Evolutionary conservation across 2,329 filamentous ascomycete genomes (phyloP).

Genomic region (Trichoderma arundinaceum): DNA sequence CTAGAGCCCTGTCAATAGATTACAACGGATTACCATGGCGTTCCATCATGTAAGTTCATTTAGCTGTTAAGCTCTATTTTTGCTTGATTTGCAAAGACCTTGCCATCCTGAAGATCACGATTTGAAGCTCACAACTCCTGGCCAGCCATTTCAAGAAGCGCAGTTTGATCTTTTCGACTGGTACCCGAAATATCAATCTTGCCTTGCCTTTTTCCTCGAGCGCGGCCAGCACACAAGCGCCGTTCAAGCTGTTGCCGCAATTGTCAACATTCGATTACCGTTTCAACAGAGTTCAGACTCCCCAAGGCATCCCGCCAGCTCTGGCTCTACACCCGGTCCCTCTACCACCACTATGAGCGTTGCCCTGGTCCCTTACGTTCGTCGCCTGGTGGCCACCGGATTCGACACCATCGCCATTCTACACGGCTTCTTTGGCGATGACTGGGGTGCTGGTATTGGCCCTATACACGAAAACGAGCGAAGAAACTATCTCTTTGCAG

Average conservation of each 20-base stretch:
- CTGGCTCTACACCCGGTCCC: constrained; percentile 11
- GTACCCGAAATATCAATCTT: constrained; percentile 90
- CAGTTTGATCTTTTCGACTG: constrained; percentile 86
- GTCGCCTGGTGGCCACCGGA: constrained; percentile 86
- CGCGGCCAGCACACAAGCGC: constrained; percentile 82
- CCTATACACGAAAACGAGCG: constrained; percentile 86
- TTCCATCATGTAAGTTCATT: constrained; percentile 31
- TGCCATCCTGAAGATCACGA: neutral
- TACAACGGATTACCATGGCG: neutral
- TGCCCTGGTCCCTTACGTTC: constrained; percentile 80
- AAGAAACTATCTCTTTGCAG: constrained; percentile 92
- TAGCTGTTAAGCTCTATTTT: neutral
- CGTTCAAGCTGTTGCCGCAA: constrained; percentile 86
- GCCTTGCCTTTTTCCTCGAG: constrained; percentile 89
- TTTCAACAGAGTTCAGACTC: constrained; percentile 67
- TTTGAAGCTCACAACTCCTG: constrained; percentile 8
- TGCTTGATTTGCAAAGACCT: neutral
- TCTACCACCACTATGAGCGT: constrained; percentile 40
- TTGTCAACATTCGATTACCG: constrained; percentile 89
- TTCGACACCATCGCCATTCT: constrained; percentile 87
- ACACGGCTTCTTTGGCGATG: constrained; percentile 95
- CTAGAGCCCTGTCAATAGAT: neutral
- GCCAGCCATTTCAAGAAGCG: constrained; percentile 53
- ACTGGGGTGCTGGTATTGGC: constrained; percentile 81
- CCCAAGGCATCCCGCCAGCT: constrained; percentile 31